Base-by-base conservation (phyloP, 176 grass and related monocot genomes). In the Urochloa ruziziensis region DNA sequence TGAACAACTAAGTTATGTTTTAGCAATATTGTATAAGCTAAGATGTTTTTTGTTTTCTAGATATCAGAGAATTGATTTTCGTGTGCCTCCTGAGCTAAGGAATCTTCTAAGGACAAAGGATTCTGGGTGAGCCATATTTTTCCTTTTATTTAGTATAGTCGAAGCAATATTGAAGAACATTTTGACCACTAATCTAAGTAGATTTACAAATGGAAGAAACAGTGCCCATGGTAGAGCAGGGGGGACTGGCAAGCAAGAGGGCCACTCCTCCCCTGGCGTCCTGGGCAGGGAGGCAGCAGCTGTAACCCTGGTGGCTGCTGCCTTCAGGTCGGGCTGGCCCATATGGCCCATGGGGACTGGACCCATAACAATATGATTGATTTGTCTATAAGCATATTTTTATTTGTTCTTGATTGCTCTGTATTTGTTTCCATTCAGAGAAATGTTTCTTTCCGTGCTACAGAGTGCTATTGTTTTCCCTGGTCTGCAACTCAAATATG, bases 61-160 rank as follows among this genome's bases (percentile, higher is more conserved):
- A 84, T 98, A 84, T 81, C 93, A 98, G 85, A 93, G 82, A 82
- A 89, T 95, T 78, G 96, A 98, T 90, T 98, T 93, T 54, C 89
- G 93, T 48, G 85, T 98, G 86, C 96, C 92, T 12, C 85, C 36
- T 59, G 86, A 95, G 83, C 84, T 98, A 75, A 93, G 96, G 80
- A 86, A 86, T 87, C 53, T 75, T 77, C 82, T 35, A 47, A 77
- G 16, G 54, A 87, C 79, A 84, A 66, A 82, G 43, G 68, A 80
- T 79, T 17, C 39, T 67, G 57, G 78, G 95, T 97, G 62, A 92
- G 94, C 70, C n/a, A 73, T 79, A 44, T 80, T 78, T 11, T 66
- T 83, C 70, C 33, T 67, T 73, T 80, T 88, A 18, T 27, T 39
- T 56, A 75, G 54, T 19, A n/a, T n/a, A 56, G 47, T 62, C 44